A percentile compares a stretch with the other conserved stretches of the same genome.
phyloP scores from a whole-genome alignment of 495 filamentous ascomycete genomes.

The Mytilinidion resinicola region DNA sequence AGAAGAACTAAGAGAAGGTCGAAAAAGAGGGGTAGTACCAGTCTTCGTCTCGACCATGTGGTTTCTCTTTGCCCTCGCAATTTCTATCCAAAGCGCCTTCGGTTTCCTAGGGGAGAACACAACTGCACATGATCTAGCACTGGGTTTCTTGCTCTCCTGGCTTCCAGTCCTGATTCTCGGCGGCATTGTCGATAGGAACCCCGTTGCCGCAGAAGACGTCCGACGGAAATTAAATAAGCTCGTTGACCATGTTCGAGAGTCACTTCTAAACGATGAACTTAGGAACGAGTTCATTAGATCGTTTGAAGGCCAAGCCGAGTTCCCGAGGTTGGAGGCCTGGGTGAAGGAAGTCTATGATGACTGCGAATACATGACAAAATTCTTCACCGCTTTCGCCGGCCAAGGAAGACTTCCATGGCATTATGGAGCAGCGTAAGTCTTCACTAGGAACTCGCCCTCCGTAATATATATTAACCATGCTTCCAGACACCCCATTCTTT shows the following conservation, averaged over 20 bases:
- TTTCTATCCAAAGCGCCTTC: conserved; percentile 45
- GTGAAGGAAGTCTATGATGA: conserved; percentile 10
- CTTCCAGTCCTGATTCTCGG: conserved; percentile 44
- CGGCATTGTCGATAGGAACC: conserved; percentile 47
- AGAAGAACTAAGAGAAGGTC: conserved; percentile 33
- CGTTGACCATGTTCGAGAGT: conserved; percentile 31
- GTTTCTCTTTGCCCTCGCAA: conserved; percentile 36
- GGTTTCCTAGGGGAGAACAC: conserved; percentile 35
- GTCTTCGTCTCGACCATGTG: conserved; percentile 40
- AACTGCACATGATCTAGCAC: conserved; percentile 42
- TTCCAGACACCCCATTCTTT: conserved; percentile 37
- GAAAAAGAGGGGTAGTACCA: conserved; percentile 38
- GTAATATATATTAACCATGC: background rate
- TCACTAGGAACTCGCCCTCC: background rate
- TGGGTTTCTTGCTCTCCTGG: conserved; percentile 46
- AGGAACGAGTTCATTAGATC: conserved; percentile 22
- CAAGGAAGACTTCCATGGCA: conserved; percentile 45
- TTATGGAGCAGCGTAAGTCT: conserved; percentile 35
- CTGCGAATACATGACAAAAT: conserved; percentile 19
- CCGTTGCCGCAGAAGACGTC: conserved; percentile 36
- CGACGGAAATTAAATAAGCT: conserved; percentile 36
- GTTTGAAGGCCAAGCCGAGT: background rate
- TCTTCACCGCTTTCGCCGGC: conserved; percentile 42
- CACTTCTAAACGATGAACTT: conserved; percentile 26
- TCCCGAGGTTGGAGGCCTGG: conserved; percentile 2